Conservation (phyloP, 108 stramenopile genomes). For the Ochromonas danica region DNA sequence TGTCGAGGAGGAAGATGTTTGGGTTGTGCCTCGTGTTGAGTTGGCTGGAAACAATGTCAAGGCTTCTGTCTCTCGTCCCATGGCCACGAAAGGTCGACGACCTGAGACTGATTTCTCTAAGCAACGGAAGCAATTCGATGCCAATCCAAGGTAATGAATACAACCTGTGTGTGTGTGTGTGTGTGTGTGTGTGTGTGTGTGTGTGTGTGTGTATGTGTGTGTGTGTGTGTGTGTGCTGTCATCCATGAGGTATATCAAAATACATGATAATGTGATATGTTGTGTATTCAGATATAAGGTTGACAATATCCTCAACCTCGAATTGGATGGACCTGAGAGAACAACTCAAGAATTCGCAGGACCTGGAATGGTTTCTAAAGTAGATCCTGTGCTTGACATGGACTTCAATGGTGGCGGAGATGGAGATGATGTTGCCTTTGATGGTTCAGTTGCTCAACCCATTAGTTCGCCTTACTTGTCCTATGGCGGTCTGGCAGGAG, state of each 20-base stretch:
- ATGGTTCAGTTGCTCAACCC: neutral
- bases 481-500: neutral
- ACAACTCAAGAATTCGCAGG: constrained; percentile 67
- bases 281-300: too few species aligned
- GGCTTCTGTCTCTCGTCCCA: constrained; percentile 46
- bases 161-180: too few species aligned
- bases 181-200: too few species aligned
- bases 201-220: too few species aligned
- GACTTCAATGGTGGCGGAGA: constrained; percentile 37
- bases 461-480: constrained; percentile 8
- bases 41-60: constrained; percentile 59
- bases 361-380: constrained; percentile 56
- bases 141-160: too few species aligned
- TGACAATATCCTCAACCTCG: constrained; percentile 68
- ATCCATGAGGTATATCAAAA: too few species aligned
- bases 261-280: too few species aligned
- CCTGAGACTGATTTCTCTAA: constrained; percentile 75
- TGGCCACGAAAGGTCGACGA: constrained; percentile 52
- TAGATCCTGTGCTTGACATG: constrained; percentile 27
- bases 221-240: too few species aligned
- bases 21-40: constrained; percentile 40
- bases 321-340: constrained; percentile 66
- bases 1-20: constrained; percentile 12
- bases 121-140: constrained; percentile 65
- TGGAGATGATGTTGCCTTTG: constrained; percentile 29